Conservation (phyloP, 495 filamentous ascomycete species). For the Sabuloglossum arenarium region DNA sequence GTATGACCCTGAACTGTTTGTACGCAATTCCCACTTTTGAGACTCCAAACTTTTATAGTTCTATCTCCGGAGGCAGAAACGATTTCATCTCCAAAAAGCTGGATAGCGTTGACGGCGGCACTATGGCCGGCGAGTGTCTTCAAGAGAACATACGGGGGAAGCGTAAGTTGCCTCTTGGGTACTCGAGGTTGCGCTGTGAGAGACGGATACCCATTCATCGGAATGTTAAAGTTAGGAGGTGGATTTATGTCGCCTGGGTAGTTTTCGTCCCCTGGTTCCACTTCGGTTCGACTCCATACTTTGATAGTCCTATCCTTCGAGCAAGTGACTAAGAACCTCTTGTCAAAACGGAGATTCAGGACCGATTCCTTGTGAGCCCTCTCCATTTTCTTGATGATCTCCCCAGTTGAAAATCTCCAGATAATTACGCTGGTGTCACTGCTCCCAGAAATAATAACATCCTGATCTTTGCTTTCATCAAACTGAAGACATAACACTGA, state of each 20-base stretch:
- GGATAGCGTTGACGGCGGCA: constrained; percentile 91
- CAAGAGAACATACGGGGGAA: constrained; percentile 50
- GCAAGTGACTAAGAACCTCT: constrained; percentile 79
- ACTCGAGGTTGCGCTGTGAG: constrained; percentile 6
- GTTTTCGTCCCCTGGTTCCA: constrained; percentile 45
- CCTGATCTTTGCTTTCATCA: constrained; percentile 74
- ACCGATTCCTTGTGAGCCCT: constrained; percentile 77
- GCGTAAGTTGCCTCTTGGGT: constrained; percentile 22
- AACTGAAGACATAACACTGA: constrained; percentile 94
- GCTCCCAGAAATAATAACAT: constrained; percentile 82
- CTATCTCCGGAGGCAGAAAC: constrained; percentile 91
- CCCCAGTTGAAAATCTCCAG: constrained; percentile 83
- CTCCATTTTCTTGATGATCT: constrained; percentile 47
- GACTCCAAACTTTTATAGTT: constrained; percentile 81
- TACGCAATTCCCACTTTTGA: constrained; percentile 51
- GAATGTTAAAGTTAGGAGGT: constrained; percentile 28
- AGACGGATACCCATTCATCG: constrained; percentile 20
- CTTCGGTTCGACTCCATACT: constrained; percentile 64
- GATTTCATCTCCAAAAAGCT: constrained; percentile 67
- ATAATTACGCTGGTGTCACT: constrained; percentile 78
- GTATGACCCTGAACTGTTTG: constrained; percentile 67
- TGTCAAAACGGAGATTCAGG: constrained; percentile 85
- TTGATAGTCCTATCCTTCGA: constrained; percentile 95
- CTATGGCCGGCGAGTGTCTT: constrained; percentile 60
- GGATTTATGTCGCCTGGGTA: constrained; percentile 27